These are phyloP conservation scores for Martiniozyma asiatica DNA, from an alignment of 1,139 yeast genomes.

Conservation along the genomic window DNA sequence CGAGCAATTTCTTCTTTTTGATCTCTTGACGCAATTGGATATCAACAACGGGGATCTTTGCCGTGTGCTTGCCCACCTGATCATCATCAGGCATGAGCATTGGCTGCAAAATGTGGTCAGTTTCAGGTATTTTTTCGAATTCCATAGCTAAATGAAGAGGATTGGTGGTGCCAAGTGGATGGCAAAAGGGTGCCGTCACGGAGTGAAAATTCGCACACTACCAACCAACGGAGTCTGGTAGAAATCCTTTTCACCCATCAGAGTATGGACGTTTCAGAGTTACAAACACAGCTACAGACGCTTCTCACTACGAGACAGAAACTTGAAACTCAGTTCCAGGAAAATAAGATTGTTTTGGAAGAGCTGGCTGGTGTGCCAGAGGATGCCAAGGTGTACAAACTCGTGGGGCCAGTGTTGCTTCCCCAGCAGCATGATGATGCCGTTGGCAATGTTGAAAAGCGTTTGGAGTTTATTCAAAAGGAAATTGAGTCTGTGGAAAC, in stretches of 20 bases:
- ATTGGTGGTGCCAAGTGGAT: no score
- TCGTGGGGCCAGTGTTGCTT: slow-evolving; percentile 82
- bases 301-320: slow-evolving; percentile 51
- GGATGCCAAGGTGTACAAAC: slow-evolving; percentile 63
- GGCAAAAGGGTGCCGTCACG: no score
- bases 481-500: slow-evolving; percentile 66
- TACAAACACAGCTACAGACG: slow-evolving; percentile 33
- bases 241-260: no score
- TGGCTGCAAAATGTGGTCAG: slow-evolving; percentile 4
- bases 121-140: slow-evolving; percentile 2
- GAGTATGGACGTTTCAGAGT: slow-evolving; percentile 3
- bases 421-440: slow-evolving; percentile 86
- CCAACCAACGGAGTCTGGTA: no score
- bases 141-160: not conserved
- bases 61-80: not conserved
- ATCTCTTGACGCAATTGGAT: no score
- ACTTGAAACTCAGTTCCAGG: slow-evolving; percentile 74
- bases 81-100: not conserved
- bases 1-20: no score
- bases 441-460: slow-evolving; percentile 65
- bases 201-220: no score
- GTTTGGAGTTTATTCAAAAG: slow-evolving; percentile 71
- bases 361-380: slow-evolving; percentile 51
- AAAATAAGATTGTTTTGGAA: slow-evolving; percentile 78
- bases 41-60: not conserved